A percentile compares a stretch with the other conserved stretches of the same genome.
Evolutionary conservation across 1,284 basidiomycete genomes (phyloP).

Genomic region (Melanopsichium pennsylvanicum): DNA sequence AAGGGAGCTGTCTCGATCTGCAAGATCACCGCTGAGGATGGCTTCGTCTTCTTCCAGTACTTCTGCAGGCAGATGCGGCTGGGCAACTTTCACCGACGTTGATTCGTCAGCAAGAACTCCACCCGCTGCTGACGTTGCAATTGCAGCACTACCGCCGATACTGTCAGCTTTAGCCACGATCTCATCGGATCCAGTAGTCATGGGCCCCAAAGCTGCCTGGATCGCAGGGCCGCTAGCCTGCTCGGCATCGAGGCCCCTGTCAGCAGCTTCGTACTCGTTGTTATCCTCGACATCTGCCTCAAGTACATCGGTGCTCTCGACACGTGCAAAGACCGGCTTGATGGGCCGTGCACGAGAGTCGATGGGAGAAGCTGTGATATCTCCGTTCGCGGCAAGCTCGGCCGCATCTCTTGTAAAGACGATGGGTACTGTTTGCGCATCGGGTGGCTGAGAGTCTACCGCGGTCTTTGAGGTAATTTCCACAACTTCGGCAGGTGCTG

Average conservation of each 20-base stretch:
- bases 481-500: not conserved
- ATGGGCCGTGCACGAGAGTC: not conserved
- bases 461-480: not conserved
- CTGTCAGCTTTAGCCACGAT: not conserved
- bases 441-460: not conserved
- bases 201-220: not conserved
- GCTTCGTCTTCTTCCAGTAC: constrained; percentile 25
- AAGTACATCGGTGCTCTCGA: constrained; percentile 31
- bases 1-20: constrained; percentile 29
- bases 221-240: not conserved
- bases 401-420: not conserved
- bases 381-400: not conserved
- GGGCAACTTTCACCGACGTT: not conserved
- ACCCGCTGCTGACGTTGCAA: too few relatives aligned
- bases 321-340: constrained; percentile 7
- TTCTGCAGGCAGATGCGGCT: not conserved
- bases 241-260: constrained; percentile 4
- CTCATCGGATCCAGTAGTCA: not conserved
- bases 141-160: not conserved
- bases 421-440: too few relatives aligned
- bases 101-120: too few relatives aligned
- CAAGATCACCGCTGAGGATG: constrained; percentile 37
- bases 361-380: not conserved
- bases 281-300: constrained; percentile 45
- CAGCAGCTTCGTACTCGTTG: constrained; percentile 20